Evolutionary conservation across 805 yeast genomes (phyloP), one percentile per base, ranked within the genome.

Genomic region (Starmera pachycereana): DNA sequence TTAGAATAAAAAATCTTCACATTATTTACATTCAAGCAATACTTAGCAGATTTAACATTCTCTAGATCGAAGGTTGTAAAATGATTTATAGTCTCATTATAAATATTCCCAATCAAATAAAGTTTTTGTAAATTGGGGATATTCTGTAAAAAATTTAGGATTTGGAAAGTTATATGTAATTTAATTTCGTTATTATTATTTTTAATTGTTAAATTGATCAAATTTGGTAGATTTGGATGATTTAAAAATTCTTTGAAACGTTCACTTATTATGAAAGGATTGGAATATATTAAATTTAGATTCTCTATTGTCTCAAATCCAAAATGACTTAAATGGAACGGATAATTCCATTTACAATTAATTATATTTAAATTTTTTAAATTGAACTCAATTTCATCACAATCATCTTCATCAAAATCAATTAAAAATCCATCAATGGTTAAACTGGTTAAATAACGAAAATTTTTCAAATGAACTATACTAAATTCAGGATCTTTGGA

Each of bases 331-430:
- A 73, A 50, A 14, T 65, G 60, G 48, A 74, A 74, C 1, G 81
- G 81, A 44, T 72, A 75, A 43, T 70, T 71, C 80, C 81, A 75
- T 2, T 69, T 65, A 52, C 81, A 75, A 44, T 74, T 62, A 12
- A 51, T 45, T 5, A 75, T 46, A 4, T 51, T 45, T 22, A 72
- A 46, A 2, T 45, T 47, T 6, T 48, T 46, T 27, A 67, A 48
- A 1, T 45, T 32, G 6, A 52, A 48, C 2, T 51, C 44, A 10
- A 49, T 38, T 2, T 44, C 50, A 8, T 47, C 49, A 2, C 43
- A 11, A 22, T 58, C 59, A 3, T 53, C 52, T 19, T 43, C 57
- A 53, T 72, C 74, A 57, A 56, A 63, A 51, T 57, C 74, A 52
- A 60, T 68, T 56, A 53, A 62, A 37, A 57, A 74, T 14, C 67